Percentiles rank a stretch among this genome's conserved stretches.
phyloP scores from a whole-genome alignment of 1,284 basidiomycete species.

The Naganishia sp. region DNA sequence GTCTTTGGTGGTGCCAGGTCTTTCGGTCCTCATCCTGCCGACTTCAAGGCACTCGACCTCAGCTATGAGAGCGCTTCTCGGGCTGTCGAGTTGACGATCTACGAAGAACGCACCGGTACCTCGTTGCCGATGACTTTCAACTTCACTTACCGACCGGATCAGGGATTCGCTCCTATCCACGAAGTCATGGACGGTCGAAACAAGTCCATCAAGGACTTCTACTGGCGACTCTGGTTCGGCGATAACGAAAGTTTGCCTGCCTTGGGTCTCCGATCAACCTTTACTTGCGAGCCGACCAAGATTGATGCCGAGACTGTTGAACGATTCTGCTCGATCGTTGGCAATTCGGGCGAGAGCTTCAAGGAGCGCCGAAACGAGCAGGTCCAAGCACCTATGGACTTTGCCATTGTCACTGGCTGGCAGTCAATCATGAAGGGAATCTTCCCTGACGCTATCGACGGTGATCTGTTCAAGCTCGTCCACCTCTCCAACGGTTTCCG shows the following conservation, averaged over 20 bases:
- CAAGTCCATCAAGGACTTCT: constrained; percentile 89
- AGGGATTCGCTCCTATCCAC: constrained; percentile 90
- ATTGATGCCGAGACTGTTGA: constrained; percentile 77
- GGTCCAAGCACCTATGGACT: constrained; percentile 93
- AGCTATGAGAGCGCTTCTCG: constrained; percentile 61
- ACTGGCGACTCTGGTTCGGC: constrained; percentile 96
- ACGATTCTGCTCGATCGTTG: constrained; percentile 88
- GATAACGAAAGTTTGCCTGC: constrained; percentile 72
- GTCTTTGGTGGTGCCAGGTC: constrained; percentile 80
- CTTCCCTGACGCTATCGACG: constrained; percentile 87
- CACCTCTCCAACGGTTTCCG: constrained; percentile 97
- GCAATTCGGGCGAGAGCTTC: constrained; percentile 89
- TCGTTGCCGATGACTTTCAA: constrained; percentile 78
- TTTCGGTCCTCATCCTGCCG: constrained; percentile 67
- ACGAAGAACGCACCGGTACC: constrained; percentile 76
- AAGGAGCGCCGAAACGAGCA: constrained; percentile 70
- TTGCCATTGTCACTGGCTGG: constrained; percentile 97
- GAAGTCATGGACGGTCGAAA: constrained; percentile 84
- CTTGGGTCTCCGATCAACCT: constrained; percentile 72
- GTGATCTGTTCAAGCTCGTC: constrained; percentile 91
- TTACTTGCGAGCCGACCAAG: constrained; percentile 77
- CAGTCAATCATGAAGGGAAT: constrained; percentile 96
- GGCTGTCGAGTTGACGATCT: constrained; percentile 63
- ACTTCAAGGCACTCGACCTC: constrained; percentile 84
- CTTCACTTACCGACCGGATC: constrained; percentile 84